A percentile compares a stretch with the other conserved stretches of the same genome.
Evolutionary conservation across 345 rosid species (phyloP).

Genomic region (Laguncularia racemosa): DNA sequence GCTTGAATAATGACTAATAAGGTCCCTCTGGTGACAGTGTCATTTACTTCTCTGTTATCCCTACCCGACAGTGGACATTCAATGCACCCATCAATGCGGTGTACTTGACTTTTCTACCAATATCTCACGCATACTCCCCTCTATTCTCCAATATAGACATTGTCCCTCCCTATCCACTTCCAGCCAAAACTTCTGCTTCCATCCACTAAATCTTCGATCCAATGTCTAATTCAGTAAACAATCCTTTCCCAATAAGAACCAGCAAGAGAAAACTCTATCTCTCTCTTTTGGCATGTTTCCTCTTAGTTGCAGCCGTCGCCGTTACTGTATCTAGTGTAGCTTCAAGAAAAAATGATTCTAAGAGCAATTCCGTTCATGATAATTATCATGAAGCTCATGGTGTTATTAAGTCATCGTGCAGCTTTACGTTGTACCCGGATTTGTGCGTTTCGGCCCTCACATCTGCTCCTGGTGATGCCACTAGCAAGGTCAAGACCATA

Average conservation of each 20-base stretch:
- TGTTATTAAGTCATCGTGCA: slow-evolving; percentile 40
- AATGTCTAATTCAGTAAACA: slow-evolving; percentile 8
- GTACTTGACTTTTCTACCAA: too few species aligned
- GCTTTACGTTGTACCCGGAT: slow-evolving; percentile 44
- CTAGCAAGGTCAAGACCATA: slow-evolving; percentile 24
- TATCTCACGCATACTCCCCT: too few species aligned
- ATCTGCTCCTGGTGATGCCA: slow-evolving; percentile 11
- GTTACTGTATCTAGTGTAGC: slow-evolving; percentile 4
- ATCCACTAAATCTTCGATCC: not conserved
- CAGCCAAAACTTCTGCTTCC: too few species aligned
- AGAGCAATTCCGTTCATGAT: not conserved
- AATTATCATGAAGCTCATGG: slow-evolving; percentile 17
- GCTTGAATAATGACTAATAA: too few species aligned
- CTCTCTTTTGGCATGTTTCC: slow-evolving; percentile 17
- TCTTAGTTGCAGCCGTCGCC: slow-evolving; percentile 1
- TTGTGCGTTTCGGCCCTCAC: slow-evolving; percentile 52
- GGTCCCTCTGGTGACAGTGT: too few species aligned
- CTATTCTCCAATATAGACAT: too few species aligned
- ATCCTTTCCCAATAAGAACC: not conserved
- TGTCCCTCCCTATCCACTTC: too few species aligned
- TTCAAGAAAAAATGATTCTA: not conserved
- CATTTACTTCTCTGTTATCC: too few species aligned
- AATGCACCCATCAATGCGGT: too few species aligned
- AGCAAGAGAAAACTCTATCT: slow-evolving; percentile 17
- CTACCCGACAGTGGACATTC: too few species aligned